Percentiles rank a stretch among this genome's conserved stretches.
Conservation (phyloP, 1,284 basidiomycete genomes). For the Malassezia japonica region DNA sequence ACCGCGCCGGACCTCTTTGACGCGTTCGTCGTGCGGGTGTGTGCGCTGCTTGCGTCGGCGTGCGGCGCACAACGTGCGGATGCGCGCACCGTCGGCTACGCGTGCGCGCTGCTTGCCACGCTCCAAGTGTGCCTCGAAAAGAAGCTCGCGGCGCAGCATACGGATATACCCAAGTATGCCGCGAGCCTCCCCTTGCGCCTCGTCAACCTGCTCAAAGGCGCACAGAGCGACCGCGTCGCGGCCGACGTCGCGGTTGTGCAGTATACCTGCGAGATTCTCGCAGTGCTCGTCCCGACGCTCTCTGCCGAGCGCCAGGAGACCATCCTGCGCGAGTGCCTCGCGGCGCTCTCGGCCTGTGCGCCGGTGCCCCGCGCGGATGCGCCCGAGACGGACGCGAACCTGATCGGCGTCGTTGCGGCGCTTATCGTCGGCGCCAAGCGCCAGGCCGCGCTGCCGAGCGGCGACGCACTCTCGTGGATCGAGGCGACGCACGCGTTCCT, state of each 20-base stretch:
- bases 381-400: neutral
- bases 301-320: constrained; percentile 21
- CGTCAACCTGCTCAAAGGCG: constrained; percentile 17
- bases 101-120: constrained; percentile 34
- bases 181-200: constrained; percentile 25
- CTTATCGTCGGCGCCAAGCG: neutral
- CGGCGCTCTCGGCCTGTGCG: neutral
- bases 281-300: constrained; percentile 25
- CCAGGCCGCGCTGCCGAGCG: neutral
- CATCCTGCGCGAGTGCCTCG: constrained; percentile 10
- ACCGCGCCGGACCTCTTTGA: constrained; percentile 70
- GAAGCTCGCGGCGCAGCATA: constrained; percentile 23
- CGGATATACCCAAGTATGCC: constrained; percentile 28
- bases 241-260: constrained; percentile 23
- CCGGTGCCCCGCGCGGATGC: neutral
- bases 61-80: constrained; percentile 57
- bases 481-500: neutral
- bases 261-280: constrained; percentile 25
- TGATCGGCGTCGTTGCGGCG: neutral
- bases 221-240: constrained; percentile 17
- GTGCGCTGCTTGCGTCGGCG: constrained; percentile 67
- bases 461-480: neutral
- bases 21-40: constrained; percentile 67
- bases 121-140: constrained; percentile 36
- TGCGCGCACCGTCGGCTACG: constrained; percentile 36